Evolutionary conservation across 805 yeast genomes (phyloP).

Genomic region (Candida arabinofermentans): DNA sequence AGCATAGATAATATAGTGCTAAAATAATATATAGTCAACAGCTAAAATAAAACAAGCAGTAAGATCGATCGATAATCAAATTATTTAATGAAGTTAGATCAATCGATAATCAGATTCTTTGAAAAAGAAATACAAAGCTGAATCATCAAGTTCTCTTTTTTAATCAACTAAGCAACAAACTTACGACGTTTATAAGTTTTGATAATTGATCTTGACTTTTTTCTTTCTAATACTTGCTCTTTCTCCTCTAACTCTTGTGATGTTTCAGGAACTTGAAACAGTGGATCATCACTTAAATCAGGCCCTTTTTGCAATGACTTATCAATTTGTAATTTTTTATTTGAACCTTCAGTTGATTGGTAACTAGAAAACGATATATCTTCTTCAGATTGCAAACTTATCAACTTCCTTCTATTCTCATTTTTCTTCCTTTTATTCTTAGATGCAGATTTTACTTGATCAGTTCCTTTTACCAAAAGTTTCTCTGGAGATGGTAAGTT

Average conservation of each 20-base stretch:
- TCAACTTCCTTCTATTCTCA: slow-evolving; percentile 1
- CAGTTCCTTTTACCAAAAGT: neutral
- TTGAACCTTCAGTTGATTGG: neutral
- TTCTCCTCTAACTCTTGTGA: neutral
- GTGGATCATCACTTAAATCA: neutral
- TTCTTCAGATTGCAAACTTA: slow-evolving; percentile 1
- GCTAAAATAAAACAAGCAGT: no score
- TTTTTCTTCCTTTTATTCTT: neutral
- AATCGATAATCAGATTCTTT: no score
- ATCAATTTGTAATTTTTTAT: neutral
- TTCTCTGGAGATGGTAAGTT: neutral
- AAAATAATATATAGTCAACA: no score
- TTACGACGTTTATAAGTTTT: neutral
- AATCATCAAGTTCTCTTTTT: no score
- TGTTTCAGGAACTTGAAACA: neutral
- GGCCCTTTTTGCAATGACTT: neutral
- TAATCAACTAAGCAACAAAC: neutral
- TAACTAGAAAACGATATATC: neutral
- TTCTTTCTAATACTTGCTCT: neutral
- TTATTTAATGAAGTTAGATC: no score
- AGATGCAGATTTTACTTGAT: neutral
- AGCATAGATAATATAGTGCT: no score
- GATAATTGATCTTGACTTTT: neutral
- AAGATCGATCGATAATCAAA: no score
- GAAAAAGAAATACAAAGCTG: no score